Base-by-base conservation (phyloP, 768 basidiomycete species). In the Piloderma croceum region DNA sequence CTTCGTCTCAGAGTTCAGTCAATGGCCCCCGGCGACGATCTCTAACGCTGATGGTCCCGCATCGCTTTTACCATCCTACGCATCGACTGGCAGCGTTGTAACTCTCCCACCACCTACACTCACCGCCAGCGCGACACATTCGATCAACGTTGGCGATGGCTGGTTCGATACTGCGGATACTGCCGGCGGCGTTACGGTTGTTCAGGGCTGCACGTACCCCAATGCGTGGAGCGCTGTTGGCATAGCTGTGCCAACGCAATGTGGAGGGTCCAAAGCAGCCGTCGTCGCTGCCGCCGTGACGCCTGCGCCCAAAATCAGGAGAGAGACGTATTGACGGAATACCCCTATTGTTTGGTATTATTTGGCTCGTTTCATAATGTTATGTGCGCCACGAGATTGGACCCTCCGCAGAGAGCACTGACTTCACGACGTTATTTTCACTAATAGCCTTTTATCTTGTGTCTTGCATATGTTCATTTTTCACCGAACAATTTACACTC, bases 101-200 rank as follows among this genome's bases (percentile, higher is more conserved):
- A 82, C 80, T 1, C 63, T 86, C 24, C 70, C 78, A 11, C 67
- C 69, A 6, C 69, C 73, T 6, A 75, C 74, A 1, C 73, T 76
- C 61, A 73, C 77, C 1, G 56, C 64, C 2, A 60, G 42, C 10
- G 57, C 56, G 23, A 56, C 54, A 6, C 57, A 59, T 7, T 68
- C 71, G 4, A 69, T 72, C 24, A 64, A 59, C 39, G 56, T 63
- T 1, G 73, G 70, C 11, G 60, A 67, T 46, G 83, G 82, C 2
- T 85, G 83, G 83, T 68, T 67, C 21, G 66, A 81, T 47, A 20
- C 63, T 6, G 49, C 58, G 25, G 79, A 83, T 49, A 77, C 70
- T 4, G 63, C 58, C 2, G 52, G 60, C 22, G 76, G 70, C 18
- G 64, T 70, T 24, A 65, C 63, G 4, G 57, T 67, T 12, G 66